Evolutionary conservation across 176 grass and related monocot genomes (phyloP).

Genomic region (Lolium perenne): DNA sequence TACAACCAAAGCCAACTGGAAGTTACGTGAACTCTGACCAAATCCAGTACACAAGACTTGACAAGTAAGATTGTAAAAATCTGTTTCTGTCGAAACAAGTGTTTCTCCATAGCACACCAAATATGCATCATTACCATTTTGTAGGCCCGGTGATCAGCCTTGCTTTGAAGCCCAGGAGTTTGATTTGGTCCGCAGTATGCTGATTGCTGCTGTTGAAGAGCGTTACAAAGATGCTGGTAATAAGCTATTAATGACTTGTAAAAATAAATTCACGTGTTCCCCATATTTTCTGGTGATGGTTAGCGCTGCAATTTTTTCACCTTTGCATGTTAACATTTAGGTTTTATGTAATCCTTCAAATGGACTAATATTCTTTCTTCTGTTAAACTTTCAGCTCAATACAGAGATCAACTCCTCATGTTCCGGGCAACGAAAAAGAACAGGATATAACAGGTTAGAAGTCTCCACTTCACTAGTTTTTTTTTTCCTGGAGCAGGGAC

Average conservation of each 20-base stretch:
- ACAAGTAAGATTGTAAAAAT: slow-evolving; percentile 50
- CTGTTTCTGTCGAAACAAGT: not conserved
- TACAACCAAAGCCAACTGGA: slow-evolving; percentile 56
- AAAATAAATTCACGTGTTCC: slow-evolving; percentile 3
- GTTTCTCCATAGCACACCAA: slow-evolving; percentile 22
- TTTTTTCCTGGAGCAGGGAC: not conserved
- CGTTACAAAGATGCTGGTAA: slow-evolving; percentile 96
- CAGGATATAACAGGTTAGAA: slow-evolving; percentile 52
- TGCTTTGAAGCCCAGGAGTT: slow-evolving; percentile 79
- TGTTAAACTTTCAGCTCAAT: slow-evolving; percentile 70
- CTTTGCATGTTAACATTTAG: slow-evolving; percentile 14
- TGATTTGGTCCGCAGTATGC: slow-evolving; percentile 79
- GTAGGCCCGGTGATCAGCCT: slow-evolving; percentile 65
- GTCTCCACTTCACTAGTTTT: not conserved
- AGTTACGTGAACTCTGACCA: slow-evolving; percentile 41
- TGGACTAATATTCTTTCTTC: slow-evolving; percentile 30
- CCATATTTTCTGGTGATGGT: not conserved
- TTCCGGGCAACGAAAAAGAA: slow-evolving; percentile 84
- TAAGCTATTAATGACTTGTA: slow-evolving; percentile 38
- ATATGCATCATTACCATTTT: slow-evolving; percentile 17
- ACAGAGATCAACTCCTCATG: slow-evolving; percentile 79
- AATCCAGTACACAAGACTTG: slow-evolving; percentile 63
- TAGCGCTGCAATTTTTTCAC: not conserved
- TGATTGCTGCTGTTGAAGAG: slow-evolving; percentile 86
- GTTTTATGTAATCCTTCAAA: slow-evolving; percentile 15